Percentiles rank a stretch among this genome's conserved stretches.
Evolutionary conservation across 2,329 filamentous ascomycete genomes (phyloP).

Genomic region (Periconia sp.): DNA sequence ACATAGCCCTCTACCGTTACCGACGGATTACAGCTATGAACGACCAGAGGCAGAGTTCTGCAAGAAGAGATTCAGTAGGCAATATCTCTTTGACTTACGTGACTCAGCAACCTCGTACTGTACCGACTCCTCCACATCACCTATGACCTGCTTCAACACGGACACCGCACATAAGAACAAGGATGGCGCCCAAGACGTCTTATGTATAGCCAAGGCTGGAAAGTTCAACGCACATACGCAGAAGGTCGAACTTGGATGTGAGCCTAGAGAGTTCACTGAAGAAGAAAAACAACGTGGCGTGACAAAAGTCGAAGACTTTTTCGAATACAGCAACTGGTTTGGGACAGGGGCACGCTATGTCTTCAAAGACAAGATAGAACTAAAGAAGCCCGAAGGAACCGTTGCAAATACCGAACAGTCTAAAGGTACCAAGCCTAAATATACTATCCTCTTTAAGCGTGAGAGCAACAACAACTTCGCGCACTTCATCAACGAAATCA

Average conservation of each 20-base stretch:
- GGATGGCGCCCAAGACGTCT: neutral
- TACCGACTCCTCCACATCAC: slow-evolving; percentile 1
- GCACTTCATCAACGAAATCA: neutral
- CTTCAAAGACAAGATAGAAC: neutral
- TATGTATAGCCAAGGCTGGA: neutral
- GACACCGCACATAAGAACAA: neutral
- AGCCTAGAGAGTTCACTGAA: neutral
- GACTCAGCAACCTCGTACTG: slow-evolving; percentile 1
- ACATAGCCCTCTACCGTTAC: no score
- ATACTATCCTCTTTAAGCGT: neutral
- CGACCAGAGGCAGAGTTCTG: neutral
- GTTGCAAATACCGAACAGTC: neutral
- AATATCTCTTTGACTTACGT: slow-evolving; percentile 1
- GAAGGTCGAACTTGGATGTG: slow-evolving; percentile 1
- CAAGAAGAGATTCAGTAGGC: neutral
- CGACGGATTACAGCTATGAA: slow-evolving; percentile 1
- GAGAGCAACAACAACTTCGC: neutral
- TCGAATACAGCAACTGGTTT: slow-evolving; percentile 1
- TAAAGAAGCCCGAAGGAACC: neutral
- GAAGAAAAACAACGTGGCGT: neutral
- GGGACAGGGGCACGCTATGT: neutral
- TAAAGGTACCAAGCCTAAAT: neutral
- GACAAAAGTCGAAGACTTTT: neutral
- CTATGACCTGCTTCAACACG: slow-evolving; percentile 1
- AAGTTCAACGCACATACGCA: neutral